Evolutionary conservation across 1,139 yeast species (phyloP), one percentile per base, ranked within the genome.

Genomic region (Torulaspora pretoriensis): DNA sequence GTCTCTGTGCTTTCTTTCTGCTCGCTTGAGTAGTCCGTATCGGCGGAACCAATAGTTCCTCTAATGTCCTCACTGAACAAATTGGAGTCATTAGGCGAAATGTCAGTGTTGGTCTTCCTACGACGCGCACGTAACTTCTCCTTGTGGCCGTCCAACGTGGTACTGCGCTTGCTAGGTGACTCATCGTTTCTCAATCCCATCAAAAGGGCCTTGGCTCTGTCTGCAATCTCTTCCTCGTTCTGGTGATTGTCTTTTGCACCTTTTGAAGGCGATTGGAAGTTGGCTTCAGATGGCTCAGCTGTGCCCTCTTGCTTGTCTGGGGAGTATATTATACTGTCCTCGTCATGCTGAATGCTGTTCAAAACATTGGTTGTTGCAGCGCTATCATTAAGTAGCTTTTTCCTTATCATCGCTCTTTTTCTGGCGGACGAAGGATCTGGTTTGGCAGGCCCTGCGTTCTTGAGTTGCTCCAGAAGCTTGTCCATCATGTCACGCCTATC

Each of bases 391-490:
- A 76, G 46, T 38, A 81, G 58, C 45, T 79, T 80, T 54, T 74
- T 80, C 52, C 92, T 77, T 54, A 90, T 85, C 51, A 84, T 70
- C 0, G 95, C 96, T 48, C 94, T 73, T 57, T 88, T 80, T 54
- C 95, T 71, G 0, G 96, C 95, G 6, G 92, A 80, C 1, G 85
- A 69, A 0, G 94, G 81, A 59, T 86, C 94, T 3, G 87, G 81
- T 53, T 78, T 78, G 5, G 80, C 53, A 12, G 88, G 83, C 0
- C 87, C 89, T 0, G 85, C 83, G 28, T 85, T 84, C 60, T 83
- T 82, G 57, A 84, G 72, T 58, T 81, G 81, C 57, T 83, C 87
- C 48, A 84, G 69, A 35, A 84, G 70, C 25, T 83, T 76, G 63
- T 84, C 94, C 86, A 84, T 82, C 32, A 83, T 87, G 45, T 78